Evolutionary conservation across 1,284 basidiomycete species (phyloP).

Genomic region (Cutaneotrichosporon daszewskae): DNA sequence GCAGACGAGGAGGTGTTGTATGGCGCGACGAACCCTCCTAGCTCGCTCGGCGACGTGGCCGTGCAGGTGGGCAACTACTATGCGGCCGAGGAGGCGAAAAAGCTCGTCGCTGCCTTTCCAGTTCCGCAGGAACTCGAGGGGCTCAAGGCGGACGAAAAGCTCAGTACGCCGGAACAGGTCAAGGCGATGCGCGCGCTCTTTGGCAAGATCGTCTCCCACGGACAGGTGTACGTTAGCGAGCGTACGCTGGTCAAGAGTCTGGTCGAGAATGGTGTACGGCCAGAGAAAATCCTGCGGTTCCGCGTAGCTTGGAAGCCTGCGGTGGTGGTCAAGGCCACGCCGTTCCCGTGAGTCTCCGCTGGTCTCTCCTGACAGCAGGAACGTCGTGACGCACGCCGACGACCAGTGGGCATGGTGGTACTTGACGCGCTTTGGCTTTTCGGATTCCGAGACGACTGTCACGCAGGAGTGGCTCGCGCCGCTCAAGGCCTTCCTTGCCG

Average conservation of each 20-base stretch:
- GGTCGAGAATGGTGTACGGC: slow-evolving; percentile 13
- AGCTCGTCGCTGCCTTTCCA: slow-evolving; percentile 9
- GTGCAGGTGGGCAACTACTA: slow-evolving; percentile 26
- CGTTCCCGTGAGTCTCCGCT: slow-evolving; percentile 2
- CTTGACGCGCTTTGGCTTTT: slow-evolving; percentile 17
- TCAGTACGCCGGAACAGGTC: neutral
- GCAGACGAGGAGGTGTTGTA: slow-evolving; percentile 24
- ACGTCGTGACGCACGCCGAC: slow-evolving; percentile 21
- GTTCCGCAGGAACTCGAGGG: neutral
- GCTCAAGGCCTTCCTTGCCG: slow-evolving; percentile 14
- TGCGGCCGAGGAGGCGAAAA: slow-evolving; percentile 10
- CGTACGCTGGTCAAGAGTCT: slow-evolving; percentile 17
- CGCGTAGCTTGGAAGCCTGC: slow-evolving; percentile 16
- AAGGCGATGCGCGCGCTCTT: slow-evolving; percentile 15
- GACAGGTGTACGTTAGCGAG: slow-evolving; percentile 21
- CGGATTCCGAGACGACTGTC: slow-evolving; percentile 7
- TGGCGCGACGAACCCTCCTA: slow-evolving; percentile 22
- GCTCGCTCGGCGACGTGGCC: slow-evolving; percentile 7
- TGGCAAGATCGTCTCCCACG: slow-evolving; percentile 22
- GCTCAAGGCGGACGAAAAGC: neutral
- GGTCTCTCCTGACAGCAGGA: neutral
- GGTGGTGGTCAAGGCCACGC: neutral
- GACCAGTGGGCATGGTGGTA: slow-evolving; percentile 25
- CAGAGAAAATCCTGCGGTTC: slow-evolving; percentile 18
- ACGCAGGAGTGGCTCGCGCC: slow-evolving; percentile 17